Conservation (phyloP, 2,329 filamentous ascomycete species). For the Ciborinia camelliae region DNA sequence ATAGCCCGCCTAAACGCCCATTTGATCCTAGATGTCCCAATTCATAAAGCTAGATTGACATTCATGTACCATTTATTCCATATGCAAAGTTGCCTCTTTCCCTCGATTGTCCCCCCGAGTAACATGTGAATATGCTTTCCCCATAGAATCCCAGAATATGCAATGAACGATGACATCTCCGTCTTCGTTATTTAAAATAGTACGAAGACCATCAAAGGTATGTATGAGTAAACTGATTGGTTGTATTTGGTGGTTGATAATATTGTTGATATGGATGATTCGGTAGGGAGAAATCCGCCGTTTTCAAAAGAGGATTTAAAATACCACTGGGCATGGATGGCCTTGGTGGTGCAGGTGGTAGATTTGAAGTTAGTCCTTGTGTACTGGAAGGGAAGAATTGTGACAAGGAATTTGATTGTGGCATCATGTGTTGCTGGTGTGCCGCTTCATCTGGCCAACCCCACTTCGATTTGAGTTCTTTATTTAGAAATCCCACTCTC, state of each 20-base stretch:
- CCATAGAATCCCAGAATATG: not conserved
- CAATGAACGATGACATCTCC: not conserved
- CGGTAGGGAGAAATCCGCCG: constrained; percentile 71
- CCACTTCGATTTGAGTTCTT: constrained; percentile 73
- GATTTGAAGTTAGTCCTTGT: constrained; percentile 24
- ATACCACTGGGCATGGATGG: constrained; percentile 43
- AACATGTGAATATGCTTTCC: not conserved
- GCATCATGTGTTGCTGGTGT: constrained; percentile 28
- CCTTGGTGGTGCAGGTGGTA: constrained; percentile 29
- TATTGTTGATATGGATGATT: constrained; percentile 79
- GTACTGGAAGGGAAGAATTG: constrained; percentile 32
- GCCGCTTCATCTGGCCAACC: constrained; percentile 54
- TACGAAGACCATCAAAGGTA: constrained; percentile 25
- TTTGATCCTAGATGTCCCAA: not conserved
- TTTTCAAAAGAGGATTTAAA: constrained; percentile 67
- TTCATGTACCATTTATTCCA: not conserved
- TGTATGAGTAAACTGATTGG: constrained; percentile 31
- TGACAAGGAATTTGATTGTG: constrained; percentile 30
- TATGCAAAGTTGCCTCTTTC: not conserved
- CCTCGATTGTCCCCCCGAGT: not conserved
- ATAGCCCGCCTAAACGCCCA: not conserved
- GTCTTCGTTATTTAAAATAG: not conserved
- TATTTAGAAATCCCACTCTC: constrained; percentile 68
- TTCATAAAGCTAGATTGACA: constrained; percentile 1
- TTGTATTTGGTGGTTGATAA: constrained; percentile 68